Evolutionary conservation across 345 rosid genomes (phyloP).

Genomic region (Gossypium stocksii): DNA sequence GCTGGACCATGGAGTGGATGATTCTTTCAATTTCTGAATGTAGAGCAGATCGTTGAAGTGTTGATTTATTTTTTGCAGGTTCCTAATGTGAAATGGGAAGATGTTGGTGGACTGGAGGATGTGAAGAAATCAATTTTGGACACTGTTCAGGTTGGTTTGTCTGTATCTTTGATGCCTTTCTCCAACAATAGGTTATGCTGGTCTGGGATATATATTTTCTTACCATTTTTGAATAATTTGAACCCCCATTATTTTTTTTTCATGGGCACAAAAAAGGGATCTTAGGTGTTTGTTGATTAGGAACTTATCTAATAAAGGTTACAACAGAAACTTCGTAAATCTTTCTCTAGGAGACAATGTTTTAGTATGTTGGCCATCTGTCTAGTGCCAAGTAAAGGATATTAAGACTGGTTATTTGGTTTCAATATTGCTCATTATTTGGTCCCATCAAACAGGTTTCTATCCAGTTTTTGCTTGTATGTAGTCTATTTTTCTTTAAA

Average conservation of each 20-base stretch:
- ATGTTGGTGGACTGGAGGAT: slow-evolving; percentile 97
- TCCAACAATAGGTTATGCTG: slow-evolving; percentile 3
- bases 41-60: slow-evolving; percentile 8
- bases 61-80: slow-evolving; percentile 40
- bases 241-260: neutral
- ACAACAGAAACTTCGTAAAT: neutral
- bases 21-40: slow-evolving; percentile 5
- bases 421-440: neutral
- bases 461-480: slow-evolving; percentile 6
- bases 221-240: neutral
- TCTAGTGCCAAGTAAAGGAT: neutral
- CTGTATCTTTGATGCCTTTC: slow-evolving; percentile 12
- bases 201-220: slow-evolving; percentile 3
- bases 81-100: slow-evolving; percentile 96
- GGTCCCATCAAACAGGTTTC: neutral
- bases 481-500: neutral
- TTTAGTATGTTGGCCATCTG: neutral
- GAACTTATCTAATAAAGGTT: neutral
- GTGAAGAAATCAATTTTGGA: slow-evolving; percentile 90
- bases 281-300: neutral
- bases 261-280: neutral
- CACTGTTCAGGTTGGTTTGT: slow-evolving; percentile 69
- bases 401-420: neutral
- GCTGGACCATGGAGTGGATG: neutral
- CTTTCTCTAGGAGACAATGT: neutral